phyloP scores from a whole-genome alignment of 2,329 filamentous ascomycete genomes.

The Arthrobotrys iridis region DNA sequence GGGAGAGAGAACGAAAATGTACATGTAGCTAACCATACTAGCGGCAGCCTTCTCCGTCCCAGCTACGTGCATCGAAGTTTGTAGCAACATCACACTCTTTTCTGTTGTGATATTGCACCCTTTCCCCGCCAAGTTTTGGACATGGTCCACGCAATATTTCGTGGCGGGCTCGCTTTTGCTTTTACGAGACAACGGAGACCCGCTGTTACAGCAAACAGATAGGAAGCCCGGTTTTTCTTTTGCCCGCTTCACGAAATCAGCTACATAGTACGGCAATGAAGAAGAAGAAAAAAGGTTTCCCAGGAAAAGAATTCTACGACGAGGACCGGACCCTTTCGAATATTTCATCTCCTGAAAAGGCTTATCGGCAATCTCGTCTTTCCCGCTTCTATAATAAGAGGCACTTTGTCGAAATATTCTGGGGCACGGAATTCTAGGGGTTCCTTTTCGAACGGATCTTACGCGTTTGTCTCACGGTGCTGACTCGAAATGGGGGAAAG shows the following conservation, averaged over 20 bases:
- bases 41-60: slow-evolving; percentile 22
- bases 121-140: slow-evolving; percentile 17
- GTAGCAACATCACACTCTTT: not conserved
- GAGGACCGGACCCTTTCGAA: slow-evolving; percentile 12
- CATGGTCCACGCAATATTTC: slow-evolving; percentile 41
- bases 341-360: slow-evolving; percentile 3
- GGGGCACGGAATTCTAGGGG: not conserved
- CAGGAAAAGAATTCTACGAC: slow-evolving; percentile 17
- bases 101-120: not conserved
- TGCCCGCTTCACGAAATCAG: slow-evolving; percentile 12
- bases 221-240: not conserved
- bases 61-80: slow-evolving; percentile 17
- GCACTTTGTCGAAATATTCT: slow-evolving; percentile 30
- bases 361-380: slow-evolving; percentile 47
- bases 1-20: not conserved
- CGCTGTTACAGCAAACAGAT: not conserved
- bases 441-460: slow-evolving; percentile 24
- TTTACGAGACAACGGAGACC: slow-evolving; percentile 12
- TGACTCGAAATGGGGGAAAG: slow-evolving; percentile 1
- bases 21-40: slow-evolving; percentile 15
- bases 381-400: slow-evolving; percentile 49
- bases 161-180: slow-evolving; percentile 30
- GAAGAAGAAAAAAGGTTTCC: too few species aligned
- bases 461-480: slow-evolving; percentile 46
- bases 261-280: not conserved